Evolutionary conservation across 1,284 basidiomycete genomes (phyloP), one percentile per base, ranked within the genome.

Genomic region (Apiotrichum montevideense): DNA sequence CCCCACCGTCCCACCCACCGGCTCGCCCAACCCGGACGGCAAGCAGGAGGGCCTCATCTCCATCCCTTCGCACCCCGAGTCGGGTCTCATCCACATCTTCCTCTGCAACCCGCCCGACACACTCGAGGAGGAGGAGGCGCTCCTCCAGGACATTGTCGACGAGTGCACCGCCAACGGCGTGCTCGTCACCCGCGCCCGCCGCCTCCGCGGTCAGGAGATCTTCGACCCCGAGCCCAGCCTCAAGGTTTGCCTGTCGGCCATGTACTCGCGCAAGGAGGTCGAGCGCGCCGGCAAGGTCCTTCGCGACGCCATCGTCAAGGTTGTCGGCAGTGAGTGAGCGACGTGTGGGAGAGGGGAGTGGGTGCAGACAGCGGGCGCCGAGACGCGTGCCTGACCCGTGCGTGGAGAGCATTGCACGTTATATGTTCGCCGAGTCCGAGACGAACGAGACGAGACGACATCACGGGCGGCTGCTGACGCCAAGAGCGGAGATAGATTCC

Each of bases 81-180:
- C 88, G 29, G 89, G 92, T 2, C 81, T 96, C 51, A 88, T 98
- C 66, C 93, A 97, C 74, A 84, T 98, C 65, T 81, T 85, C 70
- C 78, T 95, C 62, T 63, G 76, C 51, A 62, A 72, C 51, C 71
- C 75, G 5, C 77, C 77, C 32, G 78, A 81, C 11, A 72, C 74
- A 55, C 79, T 85, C 48, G 84, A 85, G 43, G 78, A 77, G 21
- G 91, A 97, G 73, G 92, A 95, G 71, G 76, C 79, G 21, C 58
- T 90, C 34, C 71, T 96, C 63, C 92, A 96, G 75, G 89, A 92
- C 51, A 83, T 96, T 32, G 90, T 94, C 9, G 92, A 95, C 56
- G 90, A 94, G 69, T 80, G 82, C 0, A 75, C 90, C 48, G 77
- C 78, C 2, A 86, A 88, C 65, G 90, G 89, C 34, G 86, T 96